These are phyloP conservation scores for Melaleuca quinquenervia DNA, from an alignment of 345 rosid genomes.

Conservation along the genomic window DNA sequence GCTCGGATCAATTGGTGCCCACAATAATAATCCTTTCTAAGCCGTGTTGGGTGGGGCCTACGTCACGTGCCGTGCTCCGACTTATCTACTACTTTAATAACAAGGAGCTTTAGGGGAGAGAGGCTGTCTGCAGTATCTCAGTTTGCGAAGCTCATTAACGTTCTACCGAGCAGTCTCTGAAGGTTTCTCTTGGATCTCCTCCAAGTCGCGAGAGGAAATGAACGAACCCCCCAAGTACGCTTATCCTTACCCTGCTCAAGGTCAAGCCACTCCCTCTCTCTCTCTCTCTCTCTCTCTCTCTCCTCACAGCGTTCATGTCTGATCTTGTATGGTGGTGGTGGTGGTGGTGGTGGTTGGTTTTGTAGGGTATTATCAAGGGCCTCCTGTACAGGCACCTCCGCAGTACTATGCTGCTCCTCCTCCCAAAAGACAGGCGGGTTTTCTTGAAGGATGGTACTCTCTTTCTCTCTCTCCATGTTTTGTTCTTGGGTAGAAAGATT, in stretches of 20 bases:
- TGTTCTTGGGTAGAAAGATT: background rate
- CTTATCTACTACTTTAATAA: too few species aligned
- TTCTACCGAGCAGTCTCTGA: background rate
- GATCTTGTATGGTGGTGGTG: background rate
- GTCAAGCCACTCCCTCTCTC: slow-evolving; percentile 1
- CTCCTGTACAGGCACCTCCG: slow-evolving; percentile 37
- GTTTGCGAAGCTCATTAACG: background rate
- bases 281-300: background rate
- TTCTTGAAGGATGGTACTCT: slow-evolving; percentile 36
- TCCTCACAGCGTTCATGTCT: background rate
- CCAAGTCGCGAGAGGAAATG: background rate
- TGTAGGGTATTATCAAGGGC: slow-evolving; percentile 40
- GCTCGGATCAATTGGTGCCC: background rate
- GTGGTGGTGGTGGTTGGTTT: background rate
- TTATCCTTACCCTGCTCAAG: slow-evolving; percentile 47
- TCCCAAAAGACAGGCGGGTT: slow-evolving; percentile 18
- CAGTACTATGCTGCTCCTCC: slow-evolving; percentile 24
- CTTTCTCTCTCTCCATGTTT: background rate
- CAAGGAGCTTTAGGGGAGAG: too few species aligned
- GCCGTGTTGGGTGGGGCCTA: too few species aligned
- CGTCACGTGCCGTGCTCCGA: background rate
- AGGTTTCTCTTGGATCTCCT: background rate
- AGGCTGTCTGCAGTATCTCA: background rate
- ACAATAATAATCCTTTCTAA: too few species aligned
- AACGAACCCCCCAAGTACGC: slow-evolving; percentile 36